phyloP scores from a whole-genome alignment of 805 yeast species.

The Kazachstania kunashirensis region DNA sequence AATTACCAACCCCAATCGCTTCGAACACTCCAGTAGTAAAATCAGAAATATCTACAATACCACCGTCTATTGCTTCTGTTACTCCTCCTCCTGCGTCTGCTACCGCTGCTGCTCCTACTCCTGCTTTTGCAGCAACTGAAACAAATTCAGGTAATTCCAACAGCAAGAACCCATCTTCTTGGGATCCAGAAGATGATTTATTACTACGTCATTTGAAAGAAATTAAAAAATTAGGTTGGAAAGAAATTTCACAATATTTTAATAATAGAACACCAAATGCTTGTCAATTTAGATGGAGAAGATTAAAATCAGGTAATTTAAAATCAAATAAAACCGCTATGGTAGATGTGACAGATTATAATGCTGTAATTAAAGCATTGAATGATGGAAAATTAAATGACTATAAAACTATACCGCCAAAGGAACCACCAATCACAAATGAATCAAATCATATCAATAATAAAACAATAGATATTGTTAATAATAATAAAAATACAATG shows the following conservation, averaged over 20 bases:
- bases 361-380: slow-evolving; percentile 2
- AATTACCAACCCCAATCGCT: too few relatives aligned
- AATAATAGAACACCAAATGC: slow-evolving; percentile 79
- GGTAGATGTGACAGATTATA: slow-evolving; percentile 8
- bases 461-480: not conserved
- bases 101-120: not conserved
- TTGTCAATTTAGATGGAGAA: slow-evolving; percentile 83
- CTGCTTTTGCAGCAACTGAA: slow-evolving; percentile 1
- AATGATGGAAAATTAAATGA: slow-evolving; percentile 3
- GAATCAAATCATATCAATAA: not conserved
- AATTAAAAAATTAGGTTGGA: slow-evolving; percentile 78
- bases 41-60: too few relatives aligned
- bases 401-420: not conserved
- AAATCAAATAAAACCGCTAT: slow-evolving; percentile 29
- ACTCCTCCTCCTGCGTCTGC: not conserved
- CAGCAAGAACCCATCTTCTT: slow-evolving; percentile 44
- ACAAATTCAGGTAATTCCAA: not conserved
- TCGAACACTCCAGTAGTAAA: too few relatives aligned
- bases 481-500: not conserved
- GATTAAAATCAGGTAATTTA: slow-evolving; percentile 42
- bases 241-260: slow-evolving; percentile 73
- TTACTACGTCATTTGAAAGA: slow-evolving; percentile 69
- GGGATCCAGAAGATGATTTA: slow-evolving; percentile 74
- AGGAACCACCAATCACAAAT: slow-evolving; percentile 1
- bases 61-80: not conserved